These are phyloP conservation scores for Magnaporthales sp. DNA, from an alignment of 2,329 filamentous ascomycete species.

Conservation along the genomic window DNA sequence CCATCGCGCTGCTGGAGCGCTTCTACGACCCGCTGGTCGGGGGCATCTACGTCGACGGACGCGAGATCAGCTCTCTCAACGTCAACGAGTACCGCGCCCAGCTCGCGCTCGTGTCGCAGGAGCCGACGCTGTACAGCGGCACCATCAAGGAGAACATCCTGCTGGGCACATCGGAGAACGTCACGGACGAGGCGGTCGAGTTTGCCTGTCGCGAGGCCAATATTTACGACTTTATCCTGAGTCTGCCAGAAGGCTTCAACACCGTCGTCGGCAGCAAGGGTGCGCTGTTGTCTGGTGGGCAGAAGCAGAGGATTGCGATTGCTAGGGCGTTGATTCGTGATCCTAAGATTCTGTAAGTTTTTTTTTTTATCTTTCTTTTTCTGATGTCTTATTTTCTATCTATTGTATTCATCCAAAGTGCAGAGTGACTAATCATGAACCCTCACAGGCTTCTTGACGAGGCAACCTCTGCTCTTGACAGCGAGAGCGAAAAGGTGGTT, in stretches of 20 bases:
- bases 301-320: neutral
- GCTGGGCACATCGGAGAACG: constrained; percentile 54
- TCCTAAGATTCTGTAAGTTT: neutral
- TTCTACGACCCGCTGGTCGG: constrained; percentile 88
- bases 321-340: neutral
- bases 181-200: constrained; percentile 64
- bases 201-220: constrained; percentile 83
- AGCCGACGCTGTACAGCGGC: constrained; percentile 82
- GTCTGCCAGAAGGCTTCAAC: constrained; percentile 38
- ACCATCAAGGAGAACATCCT: constrained; percentile 86
- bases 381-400: neutral
- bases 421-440: constrained; percentile 7
- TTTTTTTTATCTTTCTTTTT: constrained; percentile 46
- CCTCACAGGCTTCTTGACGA: constrained; percentile 53
- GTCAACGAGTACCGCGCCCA: constrained; percentile 77
- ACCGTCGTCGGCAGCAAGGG: neutral
- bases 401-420: too few relatives aligned
- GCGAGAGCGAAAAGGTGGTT: neutral
- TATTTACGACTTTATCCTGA: constrained; percentile 86
- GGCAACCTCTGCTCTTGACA: neutral
- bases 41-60: constrained; percentile 71
- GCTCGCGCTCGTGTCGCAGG: constrained; percentile 85
- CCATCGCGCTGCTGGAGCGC: constrained; percentile 82
- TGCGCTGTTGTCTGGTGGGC: neutral
- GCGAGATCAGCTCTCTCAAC: constrained; percentile 73